Conservation (phyloP, 345 rosid genomes). For the Brassica incana region DNA sequence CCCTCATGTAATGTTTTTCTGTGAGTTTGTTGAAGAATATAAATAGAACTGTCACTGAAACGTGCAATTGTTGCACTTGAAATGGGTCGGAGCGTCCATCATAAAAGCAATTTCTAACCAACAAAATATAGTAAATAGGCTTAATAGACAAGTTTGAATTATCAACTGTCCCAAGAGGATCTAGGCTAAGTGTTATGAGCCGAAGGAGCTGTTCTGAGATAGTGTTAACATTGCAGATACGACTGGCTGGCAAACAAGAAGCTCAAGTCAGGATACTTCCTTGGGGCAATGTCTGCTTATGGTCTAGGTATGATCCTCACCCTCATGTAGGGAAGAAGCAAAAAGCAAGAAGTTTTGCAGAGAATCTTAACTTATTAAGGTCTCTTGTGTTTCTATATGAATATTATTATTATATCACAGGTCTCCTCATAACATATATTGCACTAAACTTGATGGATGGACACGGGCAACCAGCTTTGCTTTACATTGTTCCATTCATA, state of each 20-base stretch:
- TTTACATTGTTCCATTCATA: conserved; percentile 92
- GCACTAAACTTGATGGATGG: conserved; percentile 98
- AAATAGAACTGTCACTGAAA: neutral
- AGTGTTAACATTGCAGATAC: conserved; percentile 54
- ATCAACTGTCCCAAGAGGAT: neutral
- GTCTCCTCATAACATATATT: conserved; percentile 87
- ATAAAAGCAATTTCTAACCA: neutral
- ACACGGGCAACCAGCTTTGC: conserved; percentile 97
- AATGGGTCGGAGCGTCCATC: neutral
- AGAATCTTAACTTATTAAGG: conserved; percentile 12
- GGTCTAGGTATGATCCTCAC: conserved; percentile 57
- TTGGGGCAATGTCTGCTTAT: conserved; percentile 91
- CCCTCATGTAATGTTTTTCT: neutral
- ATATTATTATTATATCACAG: conserved; percentile 31
- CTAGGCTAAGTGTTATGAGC: neutral
- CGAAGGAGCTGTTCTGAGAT: neutral
- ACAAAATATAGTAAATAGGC: neutral
- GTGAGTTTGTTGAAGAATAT: neutral
- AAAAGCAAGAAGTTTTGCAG: neutral
- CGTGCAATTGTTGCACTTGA: neutral
- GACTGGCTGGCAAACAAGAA: conserved; percentile 86
- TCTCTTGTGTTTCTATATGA: neutral
- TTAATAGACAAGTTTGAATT: neutral
- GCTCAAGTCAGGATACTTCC: conserved; percentile 76
- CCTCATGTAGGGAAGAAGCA: neutral